Evolutionary conservation across 257 asterid species (phyloP), one percentile per base, ranked within the genome.

Genomic region (Solanum boliviense): DNA sequence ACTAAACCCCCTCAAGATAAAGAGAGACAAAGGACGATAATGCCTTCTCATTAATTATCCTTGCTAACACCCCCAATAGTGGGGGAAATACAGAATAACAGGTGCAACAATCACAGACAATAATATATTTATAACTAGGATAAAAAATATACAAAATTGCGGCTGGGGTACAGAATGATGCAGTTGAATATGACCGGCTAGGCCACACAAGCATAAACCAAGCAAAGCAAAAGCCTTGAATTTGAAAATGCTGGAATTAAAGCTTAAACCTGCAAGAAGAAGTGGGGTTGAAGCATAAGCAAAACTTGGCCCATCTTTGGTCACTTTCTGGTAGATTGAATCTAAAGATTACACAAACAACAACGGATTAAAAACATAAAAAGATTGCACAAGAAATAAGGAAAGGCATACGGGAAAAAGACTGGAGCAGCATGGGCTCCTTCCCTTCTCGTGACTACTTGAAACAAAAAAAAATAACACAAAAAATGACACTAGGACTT

Each of bases 261-360:
- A 81, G 88, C 82, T 65, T 35, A 86, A 46, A 84, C 91, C 91
- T 87, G 90, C 89, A 91, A 76, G 78, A 85, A 52, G 31, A 68
- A 87, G 56, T 52, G 70, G 27, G 32, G 56, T 56, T 27, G 68
- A 86, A 29, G 88, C 35, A 72, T 79, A 71, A 76, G 89, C 21
- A 68, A 48, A 56, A 70, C 46, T 79, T 56, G 20, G 38, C 36
- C 73, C 25, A 65, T 84, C 67, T 34, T 23, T 86, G 83, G 31
- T 29, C 70, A 82, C 21, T 82, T 82, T 27, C 29, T 82, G 39
- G 67, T 15, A 79, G 67, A 29, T 27, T 44, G 36, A 79, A 44
- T 16, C 52, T 74, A 34, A 36, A 20, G 31, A 34, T 36, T 4
- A 75, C 83, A 36, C 83, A 75, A 75, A 23, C 18, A 35, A 74